A percentile compares a stretch with the other conserved stretches of the same genome.
These are phyloP conservation scores for Melampsora medusae DNA, from an alignment of 1,284 basidiomycete species.

Conservation along the genomic window DNA sequence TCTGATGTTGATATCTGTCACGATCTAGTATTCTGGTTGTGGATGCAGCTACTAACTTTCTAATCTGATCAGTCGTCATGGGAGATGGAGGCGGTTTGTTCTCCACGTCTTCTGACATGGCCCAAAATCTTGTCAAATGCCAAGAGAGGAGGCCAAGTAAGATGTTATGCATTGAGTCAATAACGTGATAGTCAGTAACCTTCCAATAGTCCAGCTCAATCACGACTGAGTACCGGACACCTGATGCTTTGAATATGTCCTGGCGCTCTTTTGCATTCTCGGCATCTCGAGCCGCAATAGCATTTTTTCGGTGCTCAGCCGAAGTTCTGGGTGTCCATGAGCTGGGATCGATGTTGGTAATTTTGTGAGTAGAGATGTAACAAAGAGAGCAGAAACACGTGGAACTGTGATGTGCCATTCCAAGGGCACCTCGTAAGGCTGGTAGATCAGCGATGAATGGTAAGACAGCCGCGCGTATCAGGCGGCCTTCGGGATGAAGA, in stretches of 20 bases:
- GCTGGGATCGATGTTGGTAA: slow-evolving; percentile 2
- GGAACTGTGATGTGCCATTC: slow-evolving; percentile 17
- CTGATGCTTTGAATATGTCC: background rate
- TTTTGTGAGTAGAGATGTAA: background rate
- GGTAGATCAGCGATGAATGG: slow-evolving; percentile 44
- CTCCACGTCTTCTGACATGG: slow-evolving; percentile 21
- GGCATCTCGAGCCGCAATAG: too few relatives aligned
- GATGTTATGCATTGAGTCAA: slow-evolving; percentile 38
- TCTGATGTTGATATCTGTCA: too few relatives aligned
- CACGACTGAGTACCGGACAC: slow-evolving; percentile 30
- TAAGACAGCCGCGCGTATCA: slow-evolving; percentile 4
- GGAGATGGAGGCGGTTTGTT: too few relatives aligned
- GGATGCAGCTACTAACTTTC: background rate
- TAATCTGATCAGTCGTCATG: slow-evolving; percentile 6
- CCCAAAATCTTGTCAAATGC: slow-evolving; percentile 22
- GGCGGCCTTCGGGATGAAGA: slow-evolving; percentile 8
- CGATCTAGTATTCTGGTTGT: too few relatives aligned
- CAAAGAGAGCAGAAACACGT: slow-evolving; percentile 44
- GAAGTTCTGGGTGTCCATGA: slow-evolving; percentile 4
- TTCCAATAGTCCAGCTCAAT: slow-evolving; percentile 21
- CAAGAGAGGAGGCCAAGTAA: slow-evolving; percentile 16
- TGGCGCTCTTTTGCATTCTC: too few relatives aligned
- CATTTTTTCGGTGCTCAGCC: too few relatives aligned
- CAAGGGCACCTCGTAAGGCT: slow-evolving; percentile 38
- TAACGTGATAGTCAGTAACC: too few relatives aligned